Conservation (phyloP, 129 eudicot species). For the Artemisia annua region DNA sequence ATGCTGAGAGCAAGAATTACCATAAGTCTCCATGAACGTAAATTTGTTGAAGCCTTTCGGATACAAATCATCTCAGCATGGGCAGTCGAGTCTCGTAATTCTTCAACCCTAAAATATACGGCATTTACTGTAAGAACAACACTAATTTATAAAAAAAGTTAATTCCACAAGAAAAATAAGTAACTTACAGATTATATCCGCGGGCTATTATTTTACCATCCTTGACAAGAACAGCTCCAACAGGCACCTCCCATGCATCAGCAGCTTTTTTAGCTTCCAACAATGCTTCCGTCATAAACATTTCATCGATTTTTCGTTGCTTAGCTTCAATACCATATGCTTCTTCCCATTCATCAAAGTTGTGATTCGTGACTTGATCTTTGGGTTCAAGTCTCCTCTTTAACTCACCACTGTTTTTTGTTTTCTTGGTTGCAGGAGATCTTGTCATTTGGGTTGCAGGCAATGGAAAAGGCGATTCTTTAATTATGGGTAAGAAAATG, state of each 20-base stretch:
- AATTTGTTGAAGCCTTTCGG: constrained; percentile 70
- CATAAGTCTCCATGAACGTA: constrained; percentile 82
- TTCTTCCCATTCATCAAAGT: constrained; percentile 85
- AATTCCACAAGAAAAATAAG: background rate
- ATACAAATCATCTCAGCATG: constrained; percentile 92
- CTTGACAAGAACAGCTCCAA: constrained; percentile 92
- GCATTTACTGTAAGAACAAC: constrained; percentile 2
- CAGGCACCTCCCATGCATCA: constrained; percentile 89
- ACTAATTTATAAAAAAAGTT: background rate
- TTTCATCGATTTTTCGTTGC: constrained; percentile 68
- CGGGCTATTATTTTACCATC: constrained; percentile 79
- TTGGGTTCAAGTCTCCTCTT: constrained; percentile 52
- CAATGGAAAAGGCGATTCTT: constrained; percentile 23
- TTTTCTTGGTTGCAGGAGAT: constrained; percentile 41
- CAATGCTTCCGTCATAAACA: constrained; percentile 90
- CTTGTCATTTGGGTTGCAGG: constrained; percentile 38
- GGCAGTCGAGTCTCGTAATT: constrained; percentile 85
- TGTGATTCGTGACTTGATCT: constrained; percentile 42
- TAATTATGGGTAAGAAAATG: constrained; percentile 27
- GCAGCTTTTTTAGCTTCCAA: constrained; percentile 87
- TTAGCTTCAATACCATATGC: constrained; percentile 56
- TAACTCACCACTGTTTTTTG: constrained; percentile 18
- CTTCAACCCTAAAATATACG: constrained; percentile 70
- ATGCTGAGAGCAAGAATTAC: constrained; percentile 33
- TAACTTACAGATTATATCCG: constrained; percentile 79